Evolutionary conservation across 257 asterid genomes (phyloP).

Genomic region (Nicotiana paniculata): DNA sequence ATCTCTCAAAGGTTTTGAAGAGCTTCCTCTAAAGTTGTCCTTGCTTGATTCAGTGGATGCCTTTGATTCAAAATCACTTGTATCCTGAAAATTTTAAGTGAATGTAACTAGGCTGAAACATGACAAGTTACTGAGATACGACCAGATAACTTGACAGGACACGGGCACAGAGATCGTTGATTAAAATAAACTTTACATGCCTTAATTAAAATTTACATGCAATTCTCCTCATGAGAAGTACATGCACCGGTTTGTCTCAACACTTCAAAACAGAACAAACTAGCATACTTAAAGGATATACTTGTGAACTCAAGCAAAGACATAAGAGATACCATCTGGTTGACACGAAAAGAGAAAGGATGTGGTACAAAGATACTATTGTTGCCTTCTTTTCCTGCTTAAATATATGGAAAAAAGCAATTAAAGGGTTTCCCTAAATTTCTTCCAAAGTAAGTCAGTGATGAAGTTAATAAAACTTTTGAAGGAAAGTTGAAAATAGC

Average conservation of each 20-base stretch:
- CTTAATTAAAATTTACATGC: not conserved
- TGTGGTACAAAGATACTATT: not conserved
- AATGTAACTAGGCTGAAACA: slow-evolving; percentile 1
- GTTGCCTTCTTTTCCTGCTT: not conserved
- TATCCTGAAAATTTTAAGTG: slow-evolving; percentile 34
- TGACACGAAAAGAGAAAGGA: not conserved
- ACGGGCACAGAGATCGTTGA: not conserved
- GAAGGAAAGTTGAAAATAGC: not conserved
- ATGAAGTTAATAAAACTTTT: not conserved
- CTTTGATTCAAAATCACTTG: slow-evolving; percentile 45
- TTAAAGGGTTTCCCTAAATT: not conserved
- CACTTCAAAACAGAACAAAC: not conserved
- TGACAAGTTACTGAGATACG: not conserved
- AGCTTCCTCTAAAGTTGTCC: slow-evolving; percentile 56
- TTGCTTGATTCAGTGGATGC: slow-evolving; percentile 27
- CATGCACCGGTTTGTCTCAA: not conserved
- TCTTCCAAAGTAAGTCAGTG: not conserved
- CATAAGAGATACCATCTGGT: not conserved
- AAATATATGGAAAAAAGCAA: not conserved
- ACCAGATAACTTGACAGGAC: slow-evolving; percentile 4
- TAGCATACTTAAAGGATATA: not conserved
- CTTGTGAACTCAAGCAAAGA: not conserved
- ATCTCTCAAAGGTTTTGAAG: slow-evolving; percentile 57
- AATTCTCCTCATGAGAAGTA: not conserved
- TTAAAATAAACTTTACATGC: not conserved